A percentile compares a stretch with the other conserved stretches of the same genome.
Conservation (phyloP, 192 early-diverging fungal species). For the Umbelopsis isabellina region DNA sequence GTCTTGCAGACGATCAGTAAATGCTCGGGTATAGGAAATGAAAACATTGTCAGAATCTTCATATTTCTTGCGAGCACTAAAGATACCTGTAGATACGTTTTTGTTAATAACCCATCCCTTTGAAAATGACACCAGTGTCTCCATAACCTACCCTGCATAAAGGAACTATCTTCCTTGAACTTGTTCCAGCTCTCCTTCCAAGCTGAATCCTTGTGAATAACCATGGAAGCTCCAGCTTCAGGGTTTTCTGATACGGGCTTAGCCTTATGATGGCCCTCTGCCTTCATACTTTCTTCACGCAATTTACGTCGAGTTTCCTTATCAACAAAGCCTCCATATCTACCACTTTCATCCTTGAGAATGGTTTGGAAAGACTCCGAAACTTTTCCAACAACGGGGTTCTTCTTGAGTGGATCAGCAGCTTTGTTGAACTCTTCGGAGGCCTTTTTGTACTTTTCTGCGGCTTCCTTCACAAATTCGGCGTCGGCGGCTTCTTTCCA, state of each 20-base stretch:
- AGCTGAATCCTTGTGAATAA: conserved; percentile 84
- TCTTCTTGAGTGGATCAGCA: conserved; percentile 40
- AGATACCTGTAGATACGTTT: conserved; percentile 48
- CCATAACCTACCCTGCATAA: conserved; percentile 68
- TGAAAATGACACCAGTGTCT: not conserved
- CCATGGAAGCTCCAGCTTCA: conserved; percentile 73
- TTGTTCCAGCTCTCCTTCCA: conserved; percentile 91
- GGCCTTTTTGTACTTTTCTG: conserved; percentile 60
- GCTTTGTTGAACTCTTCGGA: conserved; percentile 40
- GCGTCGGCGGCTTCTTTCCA: conserved; percentile 71
- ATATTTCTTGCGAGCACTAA: conserved; percentile 75
- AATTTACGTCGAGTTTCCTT: conserved; percentile 71
- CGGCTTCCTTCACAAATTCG: conserved; percentile 80
- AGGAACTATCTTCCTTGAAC: conserved; percentile 86
- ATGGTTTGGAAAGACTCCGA: conserved; percentile 66
- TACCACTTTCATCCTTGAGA: conserved; percentile 69
- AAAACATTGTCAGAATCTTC: conserved; percentile 91
- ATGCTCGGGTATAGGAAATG: conserved; percentile 70
- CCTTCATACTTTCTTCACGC: conserved; percentile 49
- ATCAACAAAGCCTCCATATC: conserved; percentile 76
- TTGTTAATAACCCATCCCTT: not conserved
- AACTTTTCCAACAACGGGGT: conserved; percentile 59
- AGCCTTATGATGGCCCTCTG: conserved; percentile 24
- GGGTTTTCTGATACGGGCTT: conserved; percentile 40
- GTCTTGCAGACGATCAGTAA: conserved; percentile 78